Conservation (phyloP, 345 rosid species). For the Kandelia obovata region DNA sequence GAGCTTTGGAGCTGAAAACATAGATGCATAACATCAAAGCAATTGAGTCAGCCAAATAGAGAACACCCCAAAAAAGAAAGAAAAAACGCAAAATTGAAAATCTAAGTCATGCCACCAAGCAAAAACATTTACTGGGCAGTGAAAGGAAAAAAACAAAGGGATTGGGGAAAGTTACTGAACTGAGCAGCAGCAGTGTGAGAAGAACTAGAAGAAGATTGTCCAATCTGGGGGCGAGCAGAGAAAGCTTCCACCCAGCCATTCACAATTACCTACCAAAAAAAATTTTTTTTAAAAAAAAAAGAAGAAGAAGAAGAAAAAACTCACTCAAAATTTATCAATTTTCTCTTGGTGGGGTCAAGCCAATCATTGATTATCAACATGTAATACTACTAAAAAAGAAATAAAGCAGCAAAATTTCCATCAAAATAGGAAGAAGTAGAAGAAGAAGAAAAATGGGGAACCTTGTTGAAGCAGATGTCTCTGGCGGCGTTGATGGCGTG, state of each 20-base stretch:
- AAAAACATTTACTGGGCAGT: not conserved
- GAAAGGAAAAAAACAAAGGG: not conserved
- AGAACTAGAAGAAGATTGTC: slow-evolving; percentile 40
- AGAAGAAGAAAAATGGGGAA: slow-evolving; percentile 5
- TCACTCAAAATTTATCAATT: too few species aligned
- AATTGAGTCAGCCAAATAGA: not conserved
- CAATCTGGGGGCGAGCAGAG: slow-evolving; percentile 91
- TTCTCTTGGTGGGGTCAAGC: too few species aligned
- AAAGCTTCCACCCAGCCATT: slow-evolving; percentile 88
- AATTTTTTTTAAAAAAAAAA: too few species aligned
- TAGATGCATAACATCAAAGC: not conserved
- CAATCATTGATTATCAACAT: too few species aligned
- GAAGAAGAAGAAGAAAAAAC: not conserved
- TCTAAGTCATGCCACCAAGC: not conserved
- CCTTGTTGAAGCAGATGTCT: slow-evolving; percentile 77
- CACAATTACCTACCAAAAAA: slow-evolving; percentile 48
- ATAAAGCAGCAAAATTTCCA: too few species aligned
- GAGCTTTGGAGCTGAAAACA: not conserved
- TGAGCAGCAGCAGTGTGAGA: slow-evolving; percentile 43
- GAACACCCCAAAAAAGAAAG: not conserved
- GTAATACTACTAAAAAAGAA: too few species aligned
- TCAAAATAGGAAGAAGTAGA: not conserved
- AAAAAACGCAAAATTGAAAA: not conserved
- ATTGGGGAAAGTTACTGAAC: slow-evolving; percentile 27
- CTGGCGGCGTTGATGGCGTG: slow-evolving; percentile 54